Evolutionary conservation across 2,329 filamentous ascomycete species (phyloP).

Genomic region (Fusarium buxicola): DNA sequence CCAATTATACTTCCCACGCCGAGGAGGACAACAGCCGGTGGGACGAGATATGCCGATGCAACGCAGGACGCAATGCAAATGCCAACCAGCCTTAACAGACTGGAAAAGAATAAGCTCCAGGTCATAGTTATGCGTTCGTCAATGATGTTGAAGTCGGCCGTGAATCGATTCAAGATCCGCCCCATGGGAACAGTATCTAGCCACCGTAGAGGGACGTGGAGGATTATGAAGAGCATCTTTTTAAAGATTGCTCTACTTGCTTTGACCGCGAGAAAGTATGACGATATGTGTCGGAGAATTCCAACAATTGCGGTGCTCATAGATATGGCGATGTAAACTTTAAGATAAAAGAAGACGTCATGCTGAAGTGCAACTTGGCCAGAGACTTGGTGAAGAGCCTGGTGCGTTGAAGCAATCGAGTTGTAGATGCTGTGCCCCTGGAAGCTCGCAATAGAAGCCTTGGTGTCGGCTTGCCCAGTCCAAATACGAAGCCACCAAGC

Average conservation of each 20-base stretch:
- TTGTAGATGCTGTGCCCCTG: conserved; percentile 50
- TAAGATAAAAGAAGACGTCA: conserved; percentile 71
- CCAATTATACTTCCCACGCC: conserved; percentile 66
- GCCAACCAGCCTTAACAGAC: conserved; percentile 69
- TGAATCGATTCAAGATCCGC: conserved; percentile 80
- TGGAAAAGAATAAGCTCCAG: conserved; percentile 68
- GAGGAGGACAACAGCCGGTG: conserved; percentile 69
- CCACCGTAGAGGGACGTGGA: conserved; percentile 78
- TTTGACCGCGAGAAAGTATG: conserved; percentile 72
- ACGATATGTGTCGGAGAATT: conserved; percentile 69
- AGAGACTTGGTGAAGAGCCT: conserved; percentile 55
- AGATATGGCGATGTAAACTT: conserved; percentile 76
- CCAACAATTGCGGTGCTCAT: conserved; percentile 68
- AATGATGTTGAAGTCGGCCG: conserved; percentile 78
- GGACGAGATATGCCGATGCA: conserved; percentile 73
- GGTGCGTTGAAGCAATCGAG: conserved; percentile 58
- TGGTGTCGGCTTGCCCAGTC: conserved; percentile 55
- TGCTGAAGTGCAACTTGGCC: conserved; percentile 47
- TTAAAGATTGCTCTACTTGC: conserved; percentile 75
- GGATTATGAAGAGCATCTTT: conserved; percentile 71
- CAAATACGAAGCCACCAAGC: conserved; percentile 73
- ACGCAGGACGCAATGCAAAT: conserved; percentile 74
- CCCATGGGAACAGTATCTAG: conserved; percentile 83
- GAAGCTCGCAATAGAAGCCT: conserved; percentile 31
- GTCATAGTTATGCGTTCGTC: conserved; percentile 74